A percentile compares a stretch with the other conserved stretches of the same genome.
Conservation (phyloP, 805 yeast species). For the Spathaspora passalidarum region DNA sequence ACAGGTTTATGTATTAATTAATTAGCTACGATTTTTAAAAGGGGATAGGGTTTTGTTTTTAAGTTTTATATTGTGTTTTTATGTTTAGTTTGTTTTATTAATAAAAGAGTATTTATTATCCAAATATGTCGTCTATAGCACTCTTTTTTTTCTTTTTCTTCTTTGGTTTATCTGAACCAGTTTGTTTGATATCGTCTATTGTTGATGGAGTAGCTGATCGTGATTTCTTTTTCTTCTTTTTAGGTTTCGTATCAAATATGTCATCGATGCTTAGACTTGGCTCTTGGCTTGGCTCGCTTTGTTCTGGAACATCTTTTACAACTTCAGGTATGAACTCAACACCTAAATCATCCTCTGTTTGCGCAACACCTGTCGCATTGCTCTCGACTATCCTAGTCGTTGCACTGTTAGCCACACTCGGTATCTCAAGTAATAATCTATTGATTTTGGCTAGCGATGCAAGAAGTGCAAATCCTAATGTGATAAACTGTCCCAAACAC, state of each 20-base stretch:
- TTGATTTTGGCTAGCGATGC: constrained; percentile 53
- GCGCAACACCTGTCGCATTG: background rate
- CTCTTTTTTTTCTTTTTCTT: constrained; percentile 48
- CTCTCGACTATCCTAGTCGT: background rate
- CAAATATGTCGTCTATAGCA: constrained; percentile 65
- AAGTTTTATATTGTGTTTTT: background rate
- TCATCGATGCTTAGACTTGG: constrained; percentile 7
- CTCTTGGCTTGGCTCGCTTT: background rate
- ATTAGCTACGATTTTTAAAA: background rate
- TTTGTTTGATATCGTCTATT: constrained; percentile 2
- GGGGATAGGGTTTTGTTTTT: background rate
- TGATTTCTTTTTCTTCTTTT: background rate
- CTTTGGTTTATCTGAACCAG: constrained; percentile 14
- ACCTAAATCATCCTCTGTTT: constrained; percentile 6
- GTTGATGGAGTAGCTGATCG: background rate
- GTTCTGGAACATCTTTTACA: constrained; percentile 1
- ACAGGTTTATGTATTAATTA: background rate
- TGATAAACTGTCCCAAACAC: constrained; percentile 70
- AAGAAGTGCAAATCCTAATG: constrained; percentile 66
- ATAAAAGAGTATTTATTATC: background rate
- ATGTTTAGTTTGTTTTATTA: background rate
- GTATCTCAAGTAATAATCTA: constrained; percentile 14
- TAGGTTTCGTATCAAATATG: constrained; percentile 3
- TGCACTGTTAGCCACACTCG: constrained; percentile 13
- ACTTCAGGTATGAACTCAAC: constrained; percentile 3